Percentiles rank a stretch among this genome's conserved stretches.
Evolutionary conservation across 1,284 basidiomycete species (phyloP).

Genomic region (Blastosporella zonata): DNA sequence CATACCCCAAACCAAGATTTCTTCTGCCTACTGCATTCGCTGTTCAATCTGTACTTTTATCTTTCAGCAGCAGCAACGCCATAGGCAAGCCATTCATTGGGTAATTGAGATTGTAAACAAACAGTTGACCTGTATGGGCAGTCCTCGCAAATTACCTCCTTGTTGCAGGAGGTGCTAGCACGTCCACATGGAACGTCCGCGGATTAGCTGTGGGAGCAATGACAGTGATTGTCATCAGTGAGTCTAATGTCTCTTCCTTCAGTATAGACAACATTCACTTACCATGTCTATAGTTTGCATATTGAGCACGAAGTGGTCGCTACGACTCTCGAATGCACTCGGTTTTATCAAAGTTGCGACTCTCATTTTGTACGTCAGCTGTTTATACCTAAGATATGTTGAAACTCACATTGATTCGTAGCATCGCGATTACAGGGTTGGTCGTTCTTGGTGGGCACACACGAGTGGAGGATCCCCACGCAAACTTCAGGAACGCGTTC

Average conservation of each 20-base stretch:
- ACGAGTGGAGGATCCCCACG: constrained; percentile 40
- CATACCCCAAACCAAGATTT: constrained; percentile 37
- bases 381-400: not conserved
- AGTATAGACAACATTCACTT: not conserved
- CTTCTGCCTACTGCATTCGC: constrained; percentile 43
- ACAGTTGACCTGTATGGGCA: constrained; percentile 6
- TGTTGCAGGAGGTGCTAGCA: constrained; percentile 27
- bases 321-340: constrained; percentile 16
- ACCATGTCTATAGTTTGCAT: constrained; percentile 24
- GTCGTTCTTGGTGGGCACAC: constrained; percentile 48
- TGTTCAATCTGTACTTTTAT: constrained; percentile 39
- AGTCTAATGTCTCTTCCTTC: constrained; percentile 6
- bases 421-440: constrained; percentile 41
- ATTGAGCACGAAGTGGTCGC: constrained; percentile 27
- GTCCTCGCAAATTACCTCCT: constrained; percentile 35
- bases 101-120: not conserved
- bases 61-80: constrained; percentile 36
- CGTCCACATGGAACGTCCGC: constrained; percentile 31
- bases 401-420: constrained; percentile 16
- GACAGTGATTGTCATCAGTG: constrained; percentile 30
- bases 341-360: constrained; percentile 29
- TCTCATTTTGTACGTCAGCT: constrained; percentile 28
- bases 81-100: constrained; percentile 24
- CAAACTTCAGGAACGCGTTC: constrained; percentile 50
- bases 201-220: constrained; percentile 34